Percentiles rank a stretch among this genome's conserved stretches.
phyloP scores from a whole-genome alignment of 2,329 filamentous ascomycete genomes.

The Proliferodiscus dingleyae region DNA sequence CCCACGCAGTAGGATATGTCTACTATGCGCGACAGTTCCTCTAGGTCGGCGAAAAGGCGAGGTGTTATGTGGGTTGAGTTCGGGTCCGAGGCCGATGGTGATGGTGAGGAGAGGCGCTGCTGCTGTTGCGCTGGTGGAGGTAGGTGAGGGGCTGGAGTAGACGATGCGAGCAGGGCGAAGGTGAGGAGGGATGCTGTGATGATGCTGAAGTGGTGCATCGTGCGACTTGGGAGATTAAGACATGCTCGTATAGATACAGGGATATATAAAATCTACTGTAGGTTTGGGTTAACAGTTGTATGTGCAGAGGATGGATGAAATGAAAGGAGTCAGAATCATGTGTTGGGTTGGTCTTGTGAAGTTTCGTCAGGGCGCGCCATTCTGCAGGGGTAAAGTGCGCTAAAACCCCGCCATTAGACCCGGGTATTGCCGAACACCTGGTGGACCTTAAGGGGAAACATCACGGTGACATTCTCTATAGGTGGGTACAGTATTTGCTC shows the following conservation, averaged over 20 bases:
- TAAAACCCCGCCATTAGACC: slow-evolving; percentile 6
- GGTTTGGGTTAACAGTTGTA: too few relatives aligned
- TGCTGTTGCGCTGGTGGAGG: too few relatives aligned
- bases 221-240: slow-evolving; percentile 18
- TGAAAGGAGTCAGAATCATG: too few relatives aligned
- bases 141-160: slow-evolving; percentile 18
- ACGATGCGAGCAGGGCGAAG: not conserved
- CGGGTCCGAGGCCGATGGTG: too few relatives aligned
- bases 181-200: slow-evolving; percentile 9
- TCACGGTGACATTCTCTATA: too few relatives aligned
- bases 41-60: slow-evolving; percentile 71
- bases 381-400: slow-evolving; percentile 3
- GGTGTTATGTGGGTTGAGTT: slow-evolving; percentile 54
- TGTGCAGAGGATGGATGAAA: too few relatives aligned
- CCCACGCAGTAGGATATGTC: slow-evolving; percentile 95
- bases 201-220: slow-evolving; percentile 24
- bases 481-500: not conserved
- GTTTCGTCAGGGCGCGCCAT: slow-evolving; percentile 8
- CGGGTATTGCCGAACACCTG: too few relatives aligned
- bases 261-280: not conserved
- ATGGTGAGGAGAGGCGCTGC: too few relatives aligned
- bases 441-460: too few relatives aligned
- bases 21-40: slow-evolving; percentile 84
- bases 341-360: not conserved
- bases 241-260: slow-evolving; percentile 10